These are phyloP conservation scores for Pestalotiopsis sp. DNA, from an alignment of 2,329 filamentous ascomycete species.

Conservation along the genomic window DNA sequence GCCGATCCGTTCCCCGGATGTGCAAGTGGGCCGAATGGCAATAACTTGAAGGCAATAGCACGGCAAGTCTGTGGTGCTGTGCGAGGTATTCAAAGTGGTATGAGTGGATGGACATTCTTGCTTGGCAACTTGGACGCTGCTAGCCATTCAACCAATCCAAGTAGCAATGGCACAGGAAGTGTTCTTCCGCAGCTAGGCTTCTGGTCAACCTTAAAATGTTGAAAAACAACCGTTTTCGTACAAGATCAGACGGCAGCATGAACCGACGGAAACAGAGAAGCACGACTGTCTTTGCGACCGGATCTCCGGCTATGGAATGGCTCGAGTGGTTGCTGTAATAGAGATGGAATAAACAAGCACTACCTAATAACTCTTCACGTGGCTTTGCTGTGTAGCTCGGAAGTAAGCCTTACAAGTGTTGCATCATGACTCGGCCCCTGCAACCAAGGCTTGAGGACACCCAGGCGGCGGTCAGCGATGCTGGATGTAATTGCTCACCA, in stretches of 20 bases:
- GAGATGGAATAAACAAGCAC: not conserved
- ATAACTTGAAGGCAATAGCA: too few relatives aligned
- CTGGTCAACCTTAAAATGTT: not conserved
- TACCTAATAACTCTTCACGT: not conserved
- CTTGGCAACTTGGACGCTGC: too few relatives aligned
- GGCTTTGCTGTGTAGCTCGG: not conserved
- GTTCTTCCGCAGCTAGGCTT: not conserved
- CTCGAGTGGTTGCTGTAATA: not conserved
- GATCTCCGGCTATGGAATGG: not conserved
- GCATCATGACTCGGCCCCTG: not conserved
- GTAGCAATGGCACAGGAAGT: not conserved
- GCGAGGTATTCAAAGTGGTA: too few relatives aligned
- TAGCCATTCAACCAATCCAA: too few relatives aligned
- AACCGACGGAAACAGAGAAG: not conserved
- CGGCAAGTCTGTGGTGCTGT: too few relatives aligned
- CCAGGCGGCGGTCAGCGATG: not conserved
- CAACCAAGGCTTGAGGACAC: not conserved
- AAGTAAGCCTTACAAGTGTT: not conserved
- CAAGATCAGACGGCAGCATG: not conserved
- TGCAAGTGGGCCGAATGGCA: not conserved
- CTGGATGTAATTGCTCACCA: not conserved
- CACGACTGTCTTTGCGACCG: not conserved
- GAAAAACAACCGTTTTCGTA: not conserved
- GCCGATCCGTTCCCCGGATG: not conserved
- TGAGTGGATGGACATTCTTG: too few relatives aligned